A percentile compares a stretch with the other conserved stretches of the same genome.
Conservation (phyloP, 176 grass and related monocot genomes). For the Urochloa ruziziensis region DNA sequence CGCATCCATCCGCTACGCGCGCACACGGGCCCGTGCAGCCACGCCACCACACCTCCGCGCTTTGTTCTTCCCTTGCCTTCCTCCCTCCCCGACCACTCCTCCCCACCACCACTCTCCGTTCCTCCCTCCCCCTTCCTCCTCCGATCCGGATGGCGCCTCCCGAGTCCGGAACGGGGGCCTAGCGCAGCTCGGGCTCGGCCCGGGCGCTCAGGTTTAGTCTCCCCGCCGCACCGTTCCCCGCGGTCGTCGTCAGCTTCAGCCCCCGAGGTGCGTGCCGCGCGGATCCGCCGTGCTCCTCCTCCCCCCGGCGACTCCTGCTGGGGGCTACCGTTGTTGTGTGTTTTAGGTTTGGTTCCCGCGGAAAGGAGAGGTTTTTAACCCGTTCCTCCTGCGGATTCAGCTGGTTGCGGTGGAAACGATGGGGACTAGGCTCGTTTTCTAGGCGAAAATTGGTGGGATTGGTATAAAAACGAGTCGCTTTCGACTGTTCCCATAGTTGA, state of each 20-base stretch:
- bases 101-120: neutral
- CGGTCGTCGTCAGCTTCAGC: neutral
- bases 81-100: neutral
- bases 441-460: neutral
- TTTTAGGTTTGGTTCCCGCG: neutral
- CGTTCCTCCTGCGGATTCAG: neutral
- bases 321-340: neutral
- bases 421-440: neutral
- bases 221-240: neutral
- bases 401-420: neutral
- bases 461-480: neutral
- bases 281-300: neutral
- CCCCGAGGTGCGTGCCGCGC: slow-evolving; percentile 1
- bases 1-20: too few relatives aligned
- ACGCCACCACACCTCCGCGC: neutral
- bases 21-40: too few relatives aligned
- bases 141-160: slow-evolving; percentile 5
- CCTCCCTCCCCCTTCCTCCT: neutral
- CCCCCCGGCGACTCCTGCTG: neutral
- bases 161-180: neutral
- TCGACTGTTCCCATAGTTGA: neutral
- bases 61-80: neutral
- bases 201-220: neutral
- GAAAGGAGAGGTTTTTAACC: neutral
- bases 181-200: neutral